Conservation (phyloP, 495 filamentous ascomycete genomes). For the Entonaema liquescens region DNA sequence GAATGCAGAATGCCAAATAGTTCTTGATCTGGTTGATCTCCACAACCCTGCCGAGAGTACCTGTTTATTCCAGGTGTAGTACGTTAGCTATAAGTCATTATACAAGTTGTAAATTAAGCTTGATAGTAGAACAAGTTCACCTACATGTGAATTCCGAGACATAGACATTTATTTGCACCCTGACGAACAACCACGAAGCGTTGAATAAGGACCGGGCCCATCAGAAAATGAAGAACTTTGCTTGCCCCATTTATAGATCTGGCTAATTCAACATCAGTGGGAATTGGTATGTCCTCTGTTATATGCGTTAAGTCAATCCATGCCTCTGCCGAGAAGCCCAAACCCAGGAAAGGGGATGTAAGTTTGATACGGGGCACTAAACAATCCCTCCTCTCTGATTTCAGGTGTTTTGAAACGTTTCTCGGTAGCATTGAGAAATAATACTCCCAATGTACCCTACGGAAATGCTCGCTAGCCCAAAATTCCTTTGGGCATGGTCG, state of each 20-base stretch:
- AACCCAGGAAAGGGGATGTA: background rate
- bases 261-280: background rate
- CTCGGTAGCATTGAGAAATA: background rate
- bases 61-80: background rate
- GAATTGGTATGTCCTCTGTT: background rate
- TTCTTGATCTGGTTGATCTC: background rate
- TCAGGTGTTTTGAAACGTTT: background rate
- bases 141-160: background rate
- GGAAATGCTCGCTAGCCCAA: background rate
- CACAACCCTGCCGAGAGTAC: background rate
- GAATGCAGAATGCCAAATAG: background rate
- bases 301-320: background rate
- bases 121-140: background rate
- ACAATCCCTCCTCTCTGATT: rapidly evolving
- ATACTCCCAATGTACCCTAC: background rate
- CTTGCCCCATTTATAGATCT: background rate
- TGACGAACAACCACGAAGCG: background rate
- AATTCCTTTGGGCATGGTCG: background rate
- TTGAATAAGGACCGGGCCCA: background rate
- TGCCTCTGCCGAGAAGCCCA: background rate
- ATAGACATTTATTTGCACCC: background rate
- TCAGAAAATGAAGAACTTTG: background rate
- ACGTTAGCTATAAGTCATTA: background rate
- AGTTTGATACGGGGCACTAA: background rate
- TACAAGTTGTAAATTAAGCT: background rate